These are phyloP conservation scores for Diplodia intermedia DNA, from an alignment of 2,329 filamentous ascomycete species.

Conservation along the genomic window DNA sequence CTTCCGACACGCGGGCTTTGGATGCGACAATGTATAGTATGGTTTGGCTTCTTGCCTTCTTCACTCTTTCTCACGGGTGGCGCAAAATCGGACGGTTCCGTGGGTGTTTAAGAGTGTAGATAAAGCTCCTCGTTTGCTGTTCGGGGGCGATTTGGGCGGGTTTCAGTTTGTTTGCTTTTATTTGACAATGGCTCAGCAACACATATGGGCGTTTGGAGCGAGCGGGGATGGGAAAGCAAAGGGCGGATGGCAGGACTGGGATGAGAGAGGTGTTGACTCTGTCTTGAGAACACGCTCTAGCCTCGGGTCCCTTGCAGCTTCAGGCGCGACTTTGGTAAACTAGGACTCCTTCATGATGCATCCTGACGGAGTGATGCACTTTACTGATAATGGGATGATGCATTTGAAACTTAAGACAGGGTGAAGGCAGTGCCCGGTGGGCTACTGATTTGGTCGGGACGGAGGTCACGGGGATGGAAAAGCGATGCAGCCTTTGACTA, in stretches of 20 bases:
- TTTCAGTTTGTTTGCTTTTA: neutral
- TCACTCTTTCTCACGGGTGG: conserved; percentile 27
- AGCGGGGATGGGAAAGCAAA: conserved; percentile 1
- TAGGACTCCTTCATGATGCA: conserved; percentile 15
- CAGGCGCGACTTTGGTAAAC: conserved; percentile 11
- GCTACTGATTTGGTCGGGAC: neutral
- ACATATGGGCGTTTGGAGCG: conserved; percentile 32
- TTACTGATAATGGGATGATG: conserved; percentile 30
- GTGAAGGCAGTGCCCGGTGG: neutral
- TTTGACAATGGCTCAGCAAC: conserved; percentile 10
- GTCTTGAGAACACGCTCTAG: neutral
- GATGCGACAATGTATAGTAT: conserved; percentile 31
- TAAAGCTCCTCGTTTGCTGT: conserved; percentile 14
- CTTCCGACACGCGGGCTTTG: conserved; percentile 4
- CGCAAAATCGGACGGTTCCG: conserved; percentile 30
- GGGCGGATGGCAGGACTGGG: conserved; percentile 1
- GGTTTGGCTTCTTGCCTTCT: conserved; percentile 9
- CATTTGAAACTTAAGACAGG: conserved; percentile 5
- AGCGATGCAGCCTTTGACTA: neutral
- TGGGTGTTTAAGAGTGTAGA: conserved; percentile 28
- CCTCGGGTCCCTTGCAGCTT: neutral
- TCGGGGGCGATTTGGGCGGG: neutral
- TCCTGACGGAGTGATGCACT: conserved; percentile 19
- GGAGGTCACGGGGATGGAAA: neutral
- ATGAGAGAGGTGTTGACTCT: conserved; percentile 8